phyloP scores from a whole-genome alignment of 192 early-diverging fungal species.

The Entomortierella chlamydospora region DNA sequence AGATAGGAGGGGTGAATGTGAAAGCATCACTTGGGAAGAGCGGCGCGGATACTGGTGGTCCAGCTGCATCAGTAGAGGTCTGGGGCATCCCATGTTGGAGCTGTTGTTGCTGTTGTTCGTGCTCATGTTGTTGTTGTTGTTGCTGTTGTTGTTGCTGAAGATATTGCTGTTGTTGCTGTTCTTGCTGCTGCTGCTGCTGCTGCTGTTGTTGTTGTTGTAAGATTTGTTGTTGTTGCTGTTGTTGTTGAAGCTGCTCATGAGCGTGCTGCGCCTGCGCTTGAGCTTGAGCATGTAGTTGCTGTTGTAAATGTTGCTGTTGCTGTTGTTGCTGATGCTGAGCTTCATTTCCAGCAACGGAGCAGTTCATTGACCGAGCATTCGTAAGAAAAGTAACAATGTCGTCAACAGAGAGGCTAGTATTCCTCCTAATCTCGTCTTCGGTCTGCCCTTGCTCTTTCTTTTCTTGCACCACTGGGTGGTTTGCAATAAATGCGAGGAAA shows the following conservation, averaged over 20 bases:
- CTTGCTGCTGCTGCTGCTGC: conserved; percentile 16
- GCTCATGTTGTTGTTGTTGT: conserved; percentile 26
- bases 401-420: conserved; percentile 36
- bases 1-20: conserved; percentile 44
- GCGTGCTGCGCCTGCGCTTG: conserved; percentile 21
- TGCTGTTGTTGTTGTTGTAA: conserved; percentile 24
- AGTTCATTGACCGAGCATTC: conserved; percentile 46
- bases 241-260: conserved; percentile 18
- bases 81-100: conserved; percentile 17
- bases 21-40: conserved; percentile 47
- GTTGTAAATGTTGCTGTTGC: conserved; percentile 36
- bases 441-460: conserved; percentile 40
- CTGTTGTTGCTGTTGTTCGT: conserved; percentile 26
- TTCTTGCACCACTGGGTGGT: conserved; percentile 50
- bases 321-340: conserved; percentile 23
- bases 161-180: conserved; percentile 19
- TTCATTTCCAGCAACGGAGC: conserved; percentile 23
- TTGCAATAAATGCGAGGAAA: conserved; percentile 60
- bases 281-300: conserved; percentile 21
- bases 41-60: conserved; percentile 12
- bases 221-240: conserved; percentile 20
- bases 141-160: conserved; percentile 21
- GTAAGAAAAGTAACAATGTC: conserved; percentile 39
- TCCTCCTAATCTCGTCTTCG: conserved; percentile 44
- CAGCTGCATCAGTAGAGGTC: conserved; percentile 2